phyloP scores from a whole-genome alignment of 2,329 filamentous ascomycete species.

The Xylariales sp. region DNA sequence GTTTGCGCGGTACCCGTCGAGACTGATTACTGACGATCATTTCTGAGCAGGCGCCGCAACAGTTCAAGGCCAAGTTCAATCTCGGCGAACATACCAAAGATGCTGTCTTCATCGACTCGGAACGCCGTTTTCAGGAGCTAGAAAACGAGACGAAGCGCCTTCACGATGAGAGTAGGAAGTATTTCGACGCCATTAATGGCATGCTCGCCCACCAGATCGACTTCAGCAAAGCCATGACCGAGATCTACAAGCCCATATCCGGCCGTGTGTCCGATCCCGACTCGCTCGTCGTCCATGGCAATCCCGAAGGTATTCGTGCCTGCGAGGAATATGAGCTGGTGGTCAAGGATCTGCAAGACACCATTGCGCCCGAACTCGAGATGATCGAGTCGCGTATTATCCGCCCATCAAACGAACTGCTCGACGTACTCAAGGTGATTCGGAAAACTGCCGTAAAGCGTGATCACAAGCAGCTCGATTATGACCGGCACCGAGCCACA shows the following conservation, averaged over 20 bases:
- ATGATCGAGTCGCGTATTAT: conserved; percentile 97
- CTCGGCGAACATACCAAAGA: conserved; percentile 96
- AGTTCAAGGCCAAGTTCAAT: conserved; percentile 91
- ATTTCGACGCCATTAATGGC: conserved; percentile 97
- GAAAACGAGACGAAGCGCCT: conserved; percentile 94
- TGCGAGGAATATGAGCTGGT: conserved; percentile 97
- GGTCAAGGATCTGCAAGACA: conserved; percentile 89
- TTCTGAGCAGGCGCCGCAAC: conserved; percentile 80
- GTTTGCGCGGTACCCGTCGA: conserved; percentile 14
- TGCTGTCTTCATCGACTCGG: conserved; percentile 92
- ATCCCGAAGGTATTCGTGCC: conserved; percentile 90
- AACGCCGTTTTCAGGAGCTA: conserved; percentile 91
- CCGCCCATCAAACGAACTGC: conserved; percentile 89
- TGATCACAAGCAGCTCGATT: conserved; percentile 97
- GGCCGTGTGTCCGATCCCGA: conserved; percentile 94
- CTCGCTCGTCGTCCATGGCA: conserved; percentile 82
- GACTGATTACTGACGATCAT: conserved; percentile 22
- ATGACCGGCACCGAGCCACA: conserved; percentile 83
- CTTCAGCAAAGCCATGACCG: conserved; percentile 94
- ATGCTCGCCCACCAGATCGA: conserved; percentile 99
- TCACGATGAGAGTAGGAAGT: conserved; percentile 96
- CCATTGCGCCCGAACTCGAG: conserved; percentile 89
- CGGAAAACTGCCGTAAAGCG: conserved; percentile 89
- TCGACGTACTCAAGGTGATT: conserved; percentile 95
- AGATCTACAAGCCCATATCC: conserved; percentile 98